A percentile compares a stretch with the other conserved stretches of the same genome.
phyloP scores from a whole-genome alignment of 2,329 filamentous ascomycete genomes.

The Colletotrichum musicola region DNA sequence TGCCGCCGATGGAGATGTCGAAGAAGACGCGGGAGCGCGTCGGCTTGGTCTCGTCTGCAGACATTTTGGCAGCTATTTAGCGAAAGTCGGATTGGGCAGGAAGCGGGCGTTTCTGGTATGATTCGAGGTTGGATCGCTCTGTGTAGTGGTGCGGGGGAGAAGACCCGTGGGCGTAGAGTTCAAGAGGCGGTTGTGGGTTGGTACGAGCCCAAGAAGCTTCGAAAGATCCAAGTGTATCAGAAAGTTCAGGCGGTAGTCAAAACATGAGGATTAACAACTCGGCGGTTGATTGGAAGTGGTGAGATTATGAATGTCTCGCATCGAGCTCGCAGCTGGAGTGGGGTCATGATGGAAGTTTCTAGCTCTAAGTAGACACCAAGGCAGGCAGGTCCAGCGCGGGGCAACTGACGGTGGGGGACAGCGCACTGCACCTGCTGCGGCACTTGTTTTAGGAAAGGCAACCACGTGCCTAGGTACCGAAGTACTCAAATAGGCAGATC shows the following conservation, averaged over 20 bases:
- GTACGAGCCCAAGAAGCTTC: conserved; percentile 17
- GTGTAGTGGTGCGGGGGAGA: conserved; percentile 18
- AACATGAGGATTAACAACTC: neutral
- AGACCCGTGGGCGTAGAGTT: conserved; percentile 6
- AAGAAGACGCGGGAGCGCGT: conserved; percentile 89
- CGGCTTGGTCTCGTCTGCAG: conserved; percentile 49
- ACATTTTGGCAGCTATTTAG: conserved; percentile 20
- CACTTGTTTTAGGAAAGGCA: neutral
- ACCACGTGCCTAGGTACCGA: neutral
- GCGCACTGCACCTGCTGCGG: neutral
- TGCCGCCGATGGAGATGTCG: conserved; percentile 85
- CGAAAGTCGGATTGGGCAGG: neutral
- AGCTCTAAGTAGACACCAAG: conserved; percentile 4
- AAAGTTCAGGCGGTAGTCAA: neutral
- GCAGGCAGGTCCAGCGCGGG: conserved; percentile 17
- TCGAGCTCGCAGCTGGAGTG: conserved; percentile 20
- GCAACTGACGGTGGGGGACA: conserved; percentile 11
- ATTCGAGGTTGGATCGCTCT: conserved; percentile 44
- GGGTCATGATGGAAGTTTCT: conserved; percentile 26
- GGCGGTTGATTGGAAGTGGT: neutral
- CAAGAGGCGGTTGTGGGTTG: conserved; percentile 15
- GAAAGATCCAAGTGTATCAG: neutral
- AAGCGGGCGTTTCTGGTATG: neutral
- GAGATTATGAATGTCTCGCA: conserved; percentile 7
- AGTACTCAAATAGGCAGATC: neutral